A percentile compares a stretch with the other conserved stretches of the same genome.
phyloP scores from a whole-genome alignment of 805 yeast genomes.

The Ogataea corticis region DNA sequence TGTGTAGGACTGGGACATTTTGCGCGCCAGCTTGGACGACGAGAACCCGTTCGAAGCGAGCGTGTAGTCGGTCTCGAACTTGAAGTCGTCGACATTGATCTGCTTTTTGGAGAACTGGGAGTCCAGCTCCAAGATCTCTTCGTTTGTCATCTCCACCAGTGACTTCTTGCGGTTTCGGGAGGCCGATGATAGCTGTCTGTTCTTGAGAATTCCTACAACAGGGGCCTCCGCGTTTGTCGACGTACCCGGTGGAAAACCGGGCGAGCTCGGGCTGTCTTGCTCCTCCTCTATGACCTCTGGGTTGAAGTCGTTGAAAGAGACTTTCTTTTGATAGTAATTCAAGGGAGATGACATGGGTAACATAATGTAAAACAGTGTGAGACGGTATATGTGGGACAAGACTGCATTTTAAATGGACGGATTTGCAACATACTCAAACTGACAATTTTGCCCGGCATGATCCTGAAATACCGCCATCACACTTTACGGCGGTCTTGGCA shows the following conservation, averaged over 20 bases:
- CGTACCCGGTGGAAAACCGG: not conserved
- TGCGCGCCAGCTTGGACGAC: slow-evolving; percentile 19
- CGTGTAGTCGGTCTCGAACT: slow-evolving; percentile 42
- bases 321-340: slow-evolving; percentile 6
- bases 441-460: not conserved
- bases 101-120: slow-evolving; percentile 47
- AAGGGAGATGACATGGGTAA: slow-evolving; percentile 1
- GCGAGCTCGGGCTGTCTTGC: not conserved
- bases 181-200: slow-evolving; percentile 7
- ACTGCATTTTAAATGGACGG: not conserved
- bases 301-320: slow-evolving; percentile 11
- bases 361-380: not conserved
- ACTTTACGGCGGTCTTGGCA: too few species aligned
- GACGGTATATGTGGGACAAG: too few species aligned
- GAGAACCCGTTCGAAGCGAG: slow-evolving; percentile 18
- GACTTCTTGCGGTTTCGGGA: slow-evolving; percentile 39
- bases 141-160: slow-evolving; percentile 52
- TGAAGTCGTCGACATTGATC: slow-evolving; percentile 43
- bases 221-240: not conserved
- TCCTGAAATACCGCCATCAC: too few species aligned
- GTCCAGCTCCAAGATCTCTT: slow-evolving; percentile 54
- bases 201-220: slow-evolving; percentile 13
- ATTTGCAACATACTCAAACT: not conserved
- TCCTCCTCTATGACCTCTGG: slow-evolving; percentile 10
- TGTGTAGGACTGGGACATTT: slow-evolving; percentile 17